These are phyloP conservation scores for Penicillium malachiteum DNA, from an alignment of 495 filamentous ascomycete species.

Conservation along the genomic window DNA sequence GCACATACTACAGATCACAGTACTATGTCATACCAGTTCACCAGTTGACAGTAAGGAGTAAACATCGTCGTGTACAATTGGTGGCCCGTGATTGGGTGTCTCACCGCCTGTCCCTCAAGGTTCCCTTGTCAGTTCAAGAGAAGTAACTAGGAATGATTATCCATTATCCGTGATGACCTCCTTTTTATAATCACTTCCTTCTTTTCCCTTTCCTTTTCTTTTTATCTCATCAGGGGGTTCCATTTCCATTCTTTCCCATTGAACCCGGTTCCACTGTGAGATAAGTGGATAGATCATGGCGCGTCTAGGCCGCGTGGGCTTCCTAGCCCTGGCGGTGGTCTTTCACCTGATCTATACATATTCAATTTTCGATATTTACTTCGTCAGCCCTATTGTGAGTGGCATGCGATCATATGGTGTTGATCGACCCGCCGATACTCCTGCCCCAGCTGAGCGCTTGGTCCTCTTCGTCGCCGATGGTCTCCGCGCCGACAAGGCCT, in stretches of 20 bases:
- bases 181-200: conserved; percentile 16
- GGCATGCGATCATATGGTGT: conserved; percentile 84
- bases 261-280: conserved; percentile 7
- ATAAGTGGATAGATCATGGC: conserved; percentile 57
- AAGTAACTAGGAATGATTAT: conserved; percentile 5
- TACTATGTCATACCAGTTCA: too few species aligned
- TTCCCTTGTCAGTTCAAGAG: conserved; percentile 12
- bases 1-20: too few species aligned
- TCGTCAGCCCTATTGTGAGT: conserved; percentile 94
- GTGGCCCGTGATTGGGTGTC: conserved; percentile 28
- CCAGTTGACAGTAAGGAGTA: conserved; percentile 3
- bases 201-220: conserved; percentile 4
- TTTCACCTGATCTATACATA: conserved; percentile 95
- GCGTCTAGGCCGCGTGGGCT: conserved; percentile 78
- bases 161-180: conserved; percentile 20
- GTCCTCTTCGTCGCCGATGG: conserved; percentile 98
- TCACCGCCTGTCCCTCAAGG: conserved; percentile 31
- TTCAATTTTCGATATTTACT: conserved; percentile 99
- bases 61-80: conserved; percentile 28
- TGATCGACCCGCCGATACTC: conserved; percentile 56
- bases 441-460: conserved; percentile 83
- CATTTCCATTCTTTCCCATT: conserved; percentile 18
- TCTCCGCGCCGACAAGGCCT: conserved; percentile 95
- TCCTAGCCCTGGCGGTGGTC: conserved; percentile 84
- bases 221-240: conserved; percentile 17